Base-by-base conservation (phyloP, 1,284 basidiomycete genomes). In the Ustilago esculenta region DNA sequence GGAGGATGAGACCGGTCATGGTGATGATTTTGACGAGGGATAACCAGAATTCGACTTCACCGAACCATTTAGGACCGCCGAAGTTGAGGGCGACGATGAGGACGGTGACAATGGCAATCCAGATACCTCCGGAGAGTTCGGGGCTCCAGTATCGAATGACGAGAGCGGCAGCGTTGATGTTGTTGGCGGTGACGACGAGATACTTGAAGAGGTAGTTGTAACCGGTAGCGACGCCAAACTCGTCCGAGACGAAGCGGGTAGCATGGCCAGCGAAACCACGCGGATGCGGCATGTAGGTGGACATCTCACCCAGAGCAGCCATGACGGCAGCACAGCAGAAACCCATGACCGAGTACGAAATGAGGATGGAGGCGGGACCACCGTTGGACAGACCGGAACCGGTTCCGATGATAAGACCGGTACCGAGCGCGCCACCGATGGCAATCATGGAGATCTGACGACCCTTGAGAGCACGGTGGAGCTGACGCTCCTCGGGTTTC, bases 331-430 rank as follows among this genome's bases (percentile, higher is more conserved):
- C 68, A 27, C 66, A 72, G 52, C 69, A 72, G 39, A 64, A 57
- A 18, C 68, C 63, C 47, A 82, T 75, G 33, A 84, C 68, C 0
- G 78, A 59, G 61, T 85, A 86, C 1, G 83, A 81, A 39, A 86
- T 77, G 58, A 85, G 81, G 12, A 85, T 77, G 17, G 80, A 81
- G 0, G 76, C 83, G 0, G 85, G 85, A 7, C 85, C 85, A 27
- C 83, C 84, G 47, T 82, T 73, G 10, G 79, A 74, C 9, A 85
- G 71, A 46, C 81, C 82, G 0, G 73, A 74, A 36, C 84, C 85
- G 6, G 83, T 86, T 39, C 90, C 90, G 69, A 92, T 90, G 68
- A 92, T 89, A 17, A 92, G 84, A 77, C 90, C 90, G 21, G 90
- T 91, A 8, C 74, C 73, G 20, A 76, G 59, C 4, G 66, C 67